Conservation (phyloP, 495 filamentous ascomycete species). For the Penicillium simplicissimum region DNA sequence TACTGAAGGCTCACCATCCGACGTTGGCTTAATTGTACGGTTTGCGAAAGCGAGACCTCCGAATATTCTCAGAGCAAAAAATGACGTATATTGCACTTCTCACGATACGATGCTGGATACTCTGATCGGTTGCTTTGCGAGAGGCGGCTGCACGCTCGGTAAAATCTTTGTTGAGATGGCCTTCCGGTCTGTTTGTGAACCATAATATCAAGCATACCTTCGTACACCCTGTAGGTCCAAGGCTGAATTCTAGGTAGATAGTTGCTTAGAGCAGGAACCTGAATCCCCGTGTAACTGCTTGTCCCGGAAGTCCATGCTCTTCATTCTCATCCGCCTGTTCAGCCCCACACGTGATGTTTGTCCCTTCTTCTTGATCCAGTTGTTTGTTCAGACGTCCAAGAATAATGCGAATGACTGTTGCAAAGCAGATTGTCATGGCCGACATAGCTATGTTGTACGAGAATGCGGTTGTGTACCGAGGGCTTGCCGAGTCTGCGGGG, state of each 20-base stretch:
- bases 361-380: conserved; percentile 32
- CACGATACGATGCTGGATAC: too few relatives aligned
- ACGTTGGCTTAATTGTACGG: too few relatives aligned
- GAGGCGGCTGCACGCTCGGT: too few relatives aligned
- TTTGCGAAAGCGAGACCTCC: too few relatives aligned
- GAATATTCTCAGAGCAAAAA: not conserved
- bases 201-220: not conserved
- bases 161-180: not conserved
- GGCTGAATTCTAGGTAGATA: too few relatives aligned
- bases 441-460: conserved; percentile 25
- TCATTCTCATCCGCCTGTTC: conserved; percentile 10
- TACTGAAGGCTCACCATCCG: too few relatives aligned
- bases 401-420: conserved; percentile 21
- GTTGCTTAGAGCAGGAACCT: conserved; percentile 16
- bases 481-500: conserved; percentile 19
- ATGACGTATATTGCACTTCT: too few relatives aligned
- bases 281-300: conserved; percentile 16
- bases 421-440: conserved; percentile 23
- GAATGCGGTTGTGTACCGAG: conserved; percentile 27
- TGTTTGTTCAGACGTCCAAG: conserved; percentile 34
- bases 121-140: too few relatives aligned
- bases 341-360: not conserved
- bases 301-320: conserved; percentile 17
- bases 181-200: not conserved
- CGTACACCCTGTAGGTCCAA: not conserved